Conservation (phyloP, 768 basidiomycete genomes). For the Mycena floridula region DNA sequence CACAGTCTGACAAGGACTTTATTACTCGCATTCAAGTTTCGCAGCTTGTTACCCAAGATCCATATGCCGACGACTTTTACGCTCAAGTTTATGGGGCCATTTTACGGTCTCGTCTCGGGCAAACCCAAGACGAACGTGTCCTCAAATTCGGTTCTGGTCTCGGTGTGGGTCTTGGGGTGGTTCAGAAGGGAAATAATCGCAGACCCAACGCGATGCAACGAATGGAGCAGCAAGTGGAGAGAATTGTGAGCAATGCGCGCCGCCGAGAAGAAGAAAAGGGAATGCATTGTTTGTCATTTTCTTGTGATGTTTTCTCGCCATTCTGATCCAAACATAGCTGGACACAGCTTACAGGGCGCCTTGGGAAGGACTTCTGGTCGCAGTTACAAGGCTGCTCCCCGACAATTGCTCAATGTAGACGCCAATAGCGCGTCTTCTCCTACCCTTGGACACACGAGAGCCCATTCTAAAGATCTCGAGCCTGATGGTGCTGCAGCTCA, state of each 20-base stretch:
- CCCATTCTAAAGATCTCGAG: constrained; percentile 48
- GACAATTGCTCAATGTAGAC: constrained; percentile 91
- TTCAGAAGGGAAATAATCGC: constrained; percentile 59
- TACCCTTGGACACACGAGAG: constrained; percentile 36
- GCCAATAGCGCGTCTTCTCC: constrained; percentile 36
- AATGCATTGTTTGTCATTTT: constrained; percentile 37
- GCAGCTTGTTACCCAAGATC: constrained; percentile 94
- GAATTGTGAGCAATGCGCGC: constrained; percentile 89
- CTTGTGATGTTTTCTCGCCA: not conserved
- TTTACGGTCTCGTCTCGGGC: constrained; percentile 71
- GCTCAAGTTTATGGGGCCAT: constrained; percentile 93
- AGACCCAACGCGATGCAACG: constrained; percentile 85
- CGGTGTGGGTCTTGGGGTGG: constrained; percentile 80
- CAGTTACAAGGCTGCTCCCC: constrained; percentile 93
- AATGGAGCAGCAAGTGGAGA: constrained; percentile 93
- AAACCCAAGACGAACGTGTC: constrained; percentile 69
- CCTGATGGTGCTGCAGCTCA: constrained; percentile 63
- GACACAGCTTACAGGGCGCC: constrained; percentile 84
- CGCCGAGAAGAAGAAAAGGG: constrained; percentile 83
- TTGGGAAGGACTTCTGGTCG: constrained; percentile 91
- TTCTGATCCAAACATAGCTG: constrained; percentile 30
- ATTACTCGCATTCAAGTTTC: constrained; percentile 99
- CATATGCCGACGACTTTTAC: constrained; percentile 97
- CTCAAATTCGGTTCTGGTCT: constrained; percentile 80
- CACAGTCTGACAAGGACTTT: constrained; percentile 98